These are phyloP conservation scores for Gossypium davidsonii DNA, from an alignment of 441 rosid genomes.

Conservation along the genomic window DNA sequence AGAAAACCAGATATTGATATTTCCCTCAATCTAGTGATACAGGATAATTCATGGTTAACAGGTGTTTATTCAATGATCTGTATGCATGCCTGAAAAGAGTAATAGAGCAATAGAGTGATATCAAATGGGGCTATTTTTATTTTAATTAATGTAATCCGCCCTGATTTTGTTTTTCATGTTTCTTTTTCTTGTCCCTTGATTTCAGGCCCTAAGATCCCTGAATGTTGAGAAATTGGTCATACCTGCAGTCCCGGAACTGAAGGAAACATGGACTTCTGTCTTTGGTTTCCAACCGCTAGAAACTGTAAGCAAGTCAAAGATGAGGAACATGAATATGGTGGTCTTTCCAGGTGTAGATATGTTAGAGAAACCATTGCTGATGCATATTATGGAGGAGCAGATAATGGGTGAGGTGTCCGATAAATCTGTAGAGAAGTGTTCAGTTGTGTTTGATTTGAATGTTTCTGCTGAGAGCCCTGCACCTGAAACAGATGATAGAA, in stretches of 20 bases:
- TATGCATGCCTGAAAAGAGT: neutral
- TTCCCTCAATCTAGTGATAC: neutral
- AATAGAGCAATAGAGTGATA: neutral
- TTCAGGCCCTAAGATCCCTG: constrained; percentile 68
- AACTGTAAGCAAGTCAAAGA: constrained; percentile 32
- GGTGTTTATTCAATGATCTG: neutral
- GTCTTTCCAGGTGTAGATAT: constrained; percentile 90
- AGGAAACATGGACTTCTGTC: constrained; percentile 80
- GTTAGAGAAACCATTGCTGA: constrained; percentile 61
- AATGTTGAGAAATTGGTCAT: constrained; percentile 74
- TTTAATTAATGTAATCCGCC: neutral
- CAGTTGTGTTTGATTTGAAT: constrained; percentile 29
- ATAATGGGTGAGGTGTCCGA: constrained; percentile 20
- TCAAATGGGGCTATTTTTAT: neutral
- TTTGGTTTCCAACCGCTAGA: constrained; percentile 70
- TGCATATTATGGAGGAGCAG: constrained; percentile 11
- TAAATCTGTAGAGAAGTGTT: constrained; percentile 20
- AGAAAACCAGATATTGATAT: neutral
- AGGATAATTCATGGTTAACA: neutral
- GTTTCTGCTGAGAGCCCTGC: constrained; percentile 18
- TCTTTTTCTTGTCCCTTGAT: neutral
- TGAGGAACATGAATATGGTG: constrained; percentile 62
- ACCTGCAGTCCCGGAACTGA: constrained; percentile 86
- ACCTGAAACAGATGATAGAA: constrained; percentile 14
- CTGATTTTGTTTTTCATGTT: neutral